Base-by-base conservation (phyloP, 2,329 filamentous ascomycete genomes). In the Sphaerulina vaccinii region DNA sequence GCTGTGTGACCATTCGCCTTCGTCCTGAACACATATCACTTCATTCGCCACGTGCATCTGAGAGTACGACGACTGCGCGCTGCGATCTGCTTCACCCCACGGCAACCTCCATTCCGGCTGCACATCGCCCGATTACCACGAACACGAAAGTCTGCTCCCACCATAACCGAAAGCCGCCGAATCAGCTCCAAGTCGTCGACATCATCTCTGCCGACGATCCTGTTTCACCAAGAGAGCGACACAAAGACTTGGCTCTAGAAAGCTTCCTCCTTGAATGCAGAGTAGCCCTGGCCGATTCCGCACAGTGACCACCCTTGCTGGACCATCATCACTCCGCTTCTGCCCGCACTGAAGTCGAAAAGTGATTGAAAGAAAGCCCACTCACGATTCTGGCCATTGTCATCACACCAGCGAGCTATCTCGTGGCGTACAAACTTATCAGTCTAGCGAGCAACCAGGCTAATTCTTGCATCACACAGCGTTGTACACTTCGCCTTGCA, bases 201-300 rank as follows among this genome's bases (percentile, higher is more conserved):
- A 55, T 55, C 53, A 55, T 55, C 33, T 37, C 19, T 16, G 16
- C 52, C 45, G 51, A 49, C 27, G 56, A 55, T 59, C 54, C 24
- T 43, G 36, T 53, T 52, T 48, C 53, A 48, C 43, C 49, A 44
- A 43, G 50, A 43, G 40, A 35, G 39, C 38, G 40, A 46, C 41
- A 24, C 42, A 44, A 40, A 49, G 46, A 35, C 19, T 45, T 46
- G 43, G 49, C 41, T 45, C 41, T 27, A 42, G 19, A 41, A 45
- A 49, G 49, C 41, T 51, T 54, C 16, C 40, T 42, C 32, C 40
- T 22, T 39, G 22, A 50, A n/a, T n/a, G 27, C 27, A 29, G n/a
- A 29, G n/a, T 29, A 5, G 27, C 33, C 44, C 43, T 45, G 35
- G n/a, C 45, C 45, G 36, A 40, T 46, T 38, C 42, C 49, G 42